Conservation (phyloP, 306 rosid genomes). For the Boehmeria nivea region DNA sequence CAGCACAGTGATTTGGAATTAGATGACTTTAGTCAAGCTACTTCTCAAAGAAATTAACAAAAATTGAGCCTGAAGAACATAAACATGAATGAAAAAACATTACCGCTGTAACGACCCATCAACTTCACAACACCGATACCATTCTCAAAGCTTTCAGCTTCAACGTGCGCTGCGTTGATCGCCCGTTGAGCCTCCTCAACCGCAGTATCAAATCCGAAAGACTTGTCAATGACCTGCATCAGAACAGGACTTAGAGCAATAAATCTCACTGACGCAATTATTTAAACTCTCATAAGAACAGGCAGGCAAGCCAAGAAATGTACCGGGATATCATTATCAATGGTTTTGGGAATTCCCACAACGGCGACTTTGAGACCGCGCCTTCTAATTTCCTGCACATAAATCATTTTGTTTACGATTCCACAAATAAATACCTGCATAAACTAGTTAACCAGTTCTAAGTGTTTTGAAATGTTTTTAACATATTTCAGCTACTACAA, state of each 20-base stretch:
- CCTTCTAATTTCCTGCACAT: constrained; percentile 71
- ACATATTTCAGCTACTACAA: neutral
- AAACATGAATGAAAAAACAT: constrained; percentile 19
- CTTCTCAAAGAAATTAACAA: too few species aligned
- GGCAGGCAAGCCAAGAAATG: constrained; percentile 8
- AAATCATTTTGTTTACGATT: constrained; percentile 5
- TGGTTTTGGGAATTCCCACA: constrained; percentile 93
- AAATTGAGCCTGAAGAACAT: neutral
- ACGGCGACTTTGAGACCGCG: constrained; percentile 89
- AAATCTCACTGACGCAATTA: neutral
- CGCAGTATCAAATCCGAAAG: constrained; percentile 96
- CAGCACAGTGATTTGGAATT: too few species aligned
- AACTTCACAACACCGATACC: constrained; percentile 90
- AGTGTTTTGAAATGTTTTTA: too few species aligned
- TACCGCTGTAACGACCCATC: constrained; percentile 95
- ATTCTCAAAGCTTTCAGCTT: constrained; percentile 80
- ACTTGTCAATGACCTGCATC: constrained; percentile 72
- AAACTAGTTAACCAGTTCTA: constrained; percentile 14
- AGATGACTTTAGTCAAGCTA: too few species aligned
- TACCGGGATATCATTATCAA: constrained; percentile 92
- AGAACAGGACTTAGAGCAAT: neutral
- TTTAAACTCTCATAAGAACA: neutral
- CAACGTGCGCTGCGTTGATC: constrained; percentile 96
- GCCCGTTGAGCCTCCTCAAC: constrained; percentile 99
- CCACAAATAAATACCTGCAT: neutral